Percentiles rank a stretch among this genome's conserved stretches.
Evolutionary conservation across 83 land plant species (phyloP).

Genomic region (Thuja plicata): DNA sequence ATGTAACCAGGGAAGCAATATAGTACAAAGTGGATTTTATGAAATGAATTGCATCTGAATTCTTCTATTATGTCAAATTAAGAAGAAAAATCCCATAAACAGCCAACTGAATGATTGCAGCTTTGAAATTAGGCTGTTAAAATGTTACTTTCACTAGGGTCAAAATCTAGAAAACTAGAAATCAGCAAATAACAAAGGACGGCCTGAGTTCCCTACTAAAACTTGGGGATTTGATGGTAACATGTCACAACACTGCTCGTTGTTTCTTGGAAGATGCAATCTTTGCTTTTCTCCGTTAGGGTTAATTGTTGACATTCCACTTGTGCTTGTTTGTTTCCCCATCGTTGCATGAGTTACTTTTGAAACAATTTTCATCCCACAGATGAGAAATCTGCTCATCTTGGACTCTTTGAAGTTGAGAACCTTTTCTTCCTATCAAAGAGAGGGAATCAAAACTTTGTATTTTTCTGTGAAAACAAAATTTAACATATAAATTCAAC

Average conservation of each 20-base stretch:
- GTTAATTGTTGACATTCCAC: background rate
- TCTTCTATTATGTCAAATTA: no score
- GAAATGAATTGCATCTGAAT: no score
- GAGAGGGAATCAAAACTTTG: background rate
- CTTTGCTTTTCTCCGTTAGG: background rate
- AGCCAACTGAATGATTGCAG: no score
- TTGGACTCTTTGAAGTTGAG: background rate
- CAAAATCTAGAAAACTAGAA: no score
- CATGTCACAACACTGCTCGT: background rate
- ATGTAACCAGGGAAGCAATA: no score
- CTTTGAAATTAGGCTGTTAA: no score
- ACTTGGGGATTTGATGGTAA: no score
- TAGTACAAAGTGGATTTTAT: no score
- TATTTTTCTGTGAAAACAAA: background rate
- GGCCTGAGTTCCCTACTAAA: no score
- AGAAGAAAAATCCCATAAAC: no score
- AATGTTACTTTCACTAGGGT: no score
- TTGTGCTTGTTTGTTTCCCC: background rate
- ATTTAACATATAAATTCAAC: background rate
- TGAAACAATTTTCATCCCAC: background rate
- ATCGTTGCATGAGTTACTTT: background rate
- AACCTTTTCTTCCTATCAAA: background rate
- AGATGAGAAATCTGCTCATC: background rate
- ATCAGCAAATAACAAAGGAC: no score
- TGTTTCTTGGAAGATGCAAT: background rate